These are phyloP conservation scores for Coemansia brasiliensis DNA, from an alignment of 192 early-diverging fungal genomes.

Conservation along the genomic window DNA sequence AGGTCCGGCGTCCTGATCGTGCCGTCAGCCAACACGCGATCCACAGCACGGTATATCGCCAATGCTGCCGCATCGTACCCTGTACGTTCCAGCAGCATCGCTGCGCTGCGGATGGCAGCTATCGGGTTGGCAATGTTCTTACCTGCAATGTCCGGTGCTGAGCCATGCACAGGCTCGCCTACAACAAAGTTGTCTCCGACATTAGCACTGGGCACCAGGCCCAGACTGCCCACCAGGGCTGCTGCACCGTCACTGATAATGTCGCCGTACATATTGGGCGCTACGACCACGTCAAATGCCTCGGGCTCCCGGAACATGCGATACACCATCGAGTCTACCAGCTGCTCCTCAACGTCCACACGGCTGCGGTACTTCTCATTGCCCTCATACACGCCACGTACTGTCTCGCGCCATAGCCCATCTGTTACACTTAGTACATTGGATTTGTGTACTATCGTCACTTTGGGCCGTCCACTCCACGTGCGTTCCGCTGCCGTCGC, in stretches of 20 bases:
- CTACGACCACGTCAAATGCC: constrained; percentile 93
- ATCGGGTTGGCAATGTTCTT: constrained; percentile 96
- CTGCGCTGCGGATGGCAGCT: constrained; percentile 92
- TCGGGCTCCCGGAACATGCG: constrained; percentile 98
- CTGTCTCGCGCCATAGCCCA: constrained; percentile 95
- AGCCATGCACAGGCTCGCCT: constrained; percentile 95
- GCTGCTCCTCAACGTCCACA: constrained; percentile 90
- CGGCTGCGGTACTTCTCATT: constrained; percentile 59
- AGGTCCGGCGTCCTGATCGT: constrained; percentile 80
- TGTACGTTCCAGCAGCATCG: constrained; percentile 86
- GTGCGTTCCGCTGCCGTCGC: constrained; percentile 57
- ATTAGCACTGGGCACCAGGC: constrained; percentile 94
- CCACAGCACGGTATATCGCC: constrained; percentile 82
- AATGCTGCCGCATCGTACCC: constrained; percentile 71
- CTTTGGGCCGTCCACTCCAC: constrained; percentile 70
- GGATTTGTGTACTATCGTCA: constrained; percentile 97
- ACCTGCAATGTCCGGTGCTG: constrained; percentile 97
- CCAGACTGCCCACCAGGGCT: constrained; percentile 91
- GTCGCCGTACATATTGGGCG: constrained; percentile 97
- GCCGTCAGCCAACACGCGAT: constrained; percentile 69
- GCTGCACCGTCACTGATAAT: constrained; percentile 98
- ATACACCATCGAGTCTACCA: constrained; percentile 99
- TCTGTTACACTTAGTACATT: constrained; percentile 94
- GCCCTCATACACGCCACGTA: constrained; percentile 68
- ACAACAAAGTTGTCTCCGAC: constrained; percentile 95